Evolutionary conservation across 1,284 basidiomycete species (phyloP).

Genomic region (Cutaneotrichosporon spelunceum): DNA sequence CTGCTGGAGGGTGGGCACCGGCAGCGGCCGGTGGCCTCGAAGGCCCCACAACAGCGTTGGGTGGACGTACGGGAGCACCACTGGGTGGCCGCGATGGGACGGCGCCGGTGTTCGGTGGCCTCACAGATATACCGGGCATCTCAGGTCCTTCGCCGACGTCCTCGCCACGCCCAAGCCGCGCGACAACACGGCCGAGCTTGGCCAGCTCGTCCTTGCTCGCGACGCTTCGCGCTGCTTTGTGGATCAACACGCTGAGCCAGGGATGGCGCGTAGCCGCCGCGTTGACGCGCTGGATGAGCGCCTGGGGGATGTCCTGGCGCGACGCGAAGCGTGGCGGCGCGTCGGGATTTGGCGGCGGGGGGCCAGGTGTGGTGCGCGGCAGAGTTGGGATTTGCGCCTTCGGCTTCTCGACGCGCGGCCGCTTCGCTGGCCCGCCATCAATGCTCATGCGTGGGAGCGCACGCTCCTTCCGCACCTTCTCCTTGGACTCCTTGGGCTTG

Average conservation of each 20-base stretch:
- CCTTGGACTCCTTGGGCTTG: conserved; percentile 17
- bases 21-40: background rate
- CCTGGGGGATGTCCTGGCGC: conserved; percentile 26
- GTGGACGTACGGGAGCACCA: background rate
- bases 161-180: conserved; percentile 38
- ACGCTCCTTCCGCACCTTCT: conserved; percentile 13
- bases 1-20: background rate
- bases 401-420: background rate
- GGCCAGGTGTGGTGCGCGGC: background rate
- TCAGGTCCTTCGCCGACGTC: conserved; percentile 25
- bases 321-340: conserved; percentile 16
- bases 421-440: conserved; percentile 1
- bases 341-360: background rate
- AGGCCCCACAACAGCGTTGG: background rate
- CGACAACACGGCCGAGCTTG: conserved; percentile 42
- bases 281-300: conserved; percentile 46
- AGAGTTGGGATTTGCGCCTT: conserved; percentile 10
- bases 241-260: conserved; percentile 46
- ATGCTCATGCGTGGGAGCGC: conserved; percentile 5
- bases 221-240: conserved; percentile 46
- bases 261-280: conserved; percentile 40
- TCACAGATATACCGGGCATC: conserved; percentile 10
- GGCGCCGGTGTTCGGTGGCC: conserved; percentile 8
- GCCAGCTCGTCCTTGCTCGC: conserved; percentile 47
- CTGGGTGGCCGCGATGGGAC: conserved; percentile 9